Evolutionary conservation across 2,329 filamentous ascomycete species (phyloP), one percentile per base, ranked within the genome.

Genomic region (Calonectria multiphialidica): DNA sequence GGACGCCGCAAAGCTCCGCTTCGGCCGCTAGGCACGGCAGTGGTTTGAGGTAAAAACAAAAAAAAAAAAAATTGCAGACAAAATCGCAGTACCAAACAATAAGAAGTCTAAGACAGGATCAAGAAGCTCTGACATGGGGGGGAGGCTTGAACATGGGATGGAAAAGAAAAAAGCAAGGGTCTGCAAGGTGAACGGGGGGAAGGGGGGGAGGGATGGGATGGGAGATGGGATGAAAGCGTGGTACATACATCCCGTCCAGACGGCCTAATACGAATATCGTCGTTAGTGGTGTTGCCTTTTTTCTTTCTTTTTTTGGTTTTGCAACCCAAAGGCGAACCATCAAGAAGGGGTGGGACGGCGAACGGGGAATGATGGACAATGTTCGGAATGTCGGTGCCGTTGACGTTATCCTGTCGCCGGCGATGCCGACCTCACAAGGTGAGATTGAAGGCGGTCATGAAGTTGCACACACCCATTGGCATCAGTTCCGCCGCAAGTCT

Each of bases 1-100:
- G 35, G 64, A 45, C 64, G 64, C 64, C 49, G 49, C 64, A 37
- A 30, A 30, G 50, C 65, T 68, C 65, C 53, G 65, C 65, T 61
- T 40, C 65, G 53, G 65, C 65, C 65, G 53, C 65, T 68, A 67
- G 40, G 42, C 40, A 59, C 65, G 65, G 64, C 49, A 68, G 45
- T 53, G 47, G 57, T 61, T 61, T 44, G 57, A 61, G 35, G 57
- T 42, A 42, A 23, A 55, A 55, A 33, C 21, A 42, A 44, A 44
- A 8, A n/a, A 55, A 35, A 21, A 30, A 55, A 21, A 57, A 50
- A 64, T 13, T 30, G n/a, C 13, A 23, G 49, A 45, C 35, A 62
- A 35, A 23, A n/a, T 28, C 25, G 35, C 40, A 18, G 28, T 35
- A 47, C 40, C 42, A 21, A 10, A 9, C 8, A 33, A 30, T 4